phyloP scores from a whole-genome alignment of 306 rosid genomes.

The Lagenaria siceraria region DNA sequence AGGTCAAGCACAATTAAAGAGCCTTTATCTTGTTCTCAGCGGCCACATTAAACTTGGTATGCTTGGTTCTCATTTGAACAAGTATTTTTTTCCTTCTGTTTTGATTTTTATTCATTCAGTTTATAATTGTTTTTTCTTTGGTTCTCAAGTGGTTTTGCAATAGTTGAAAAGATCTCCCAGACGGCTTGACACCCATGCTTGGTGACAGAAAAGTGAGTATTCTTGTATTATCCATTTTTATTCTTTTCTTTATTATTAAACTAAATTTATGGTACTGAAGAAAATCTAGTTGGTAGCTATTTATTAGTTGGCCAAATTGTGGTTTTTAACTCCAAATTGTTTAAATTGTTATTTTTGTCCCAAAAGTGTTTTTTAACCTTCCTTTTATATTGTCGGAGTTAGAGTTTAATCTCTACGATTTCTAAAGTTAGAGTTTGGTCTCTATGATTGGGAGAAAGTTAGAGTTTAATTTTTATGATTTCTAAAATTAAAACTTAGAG shows the following conservation, averaged over 20 bases:
- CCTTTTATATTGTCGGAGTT: background rate
- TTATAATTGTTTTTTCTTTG: background rate
- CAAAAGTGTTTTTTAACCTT: no score
- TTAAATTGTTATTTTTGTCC: no score
- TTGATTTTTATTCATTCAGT: background rate
- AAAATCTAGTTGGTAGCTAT: background rate
- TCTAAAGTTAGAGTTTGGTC: no score
- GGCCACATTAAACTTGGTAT: slow-evolving; percentile 91
- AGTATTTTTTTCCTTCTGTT: background rate
- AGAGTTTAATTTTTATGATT: no score
- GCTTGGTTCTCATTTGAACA: slow-evolving; percentile 8
- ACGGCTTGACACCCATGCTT: slow-evolving; percentile 97
- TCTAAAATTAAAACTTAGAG: no score
- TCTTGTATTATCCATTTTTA: background rate
- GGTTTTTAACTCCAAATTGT: no score
- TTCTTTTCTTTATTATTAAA: background rate
- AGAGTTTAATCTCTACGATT: no score
- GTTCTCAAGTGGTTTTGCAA: slow-evolving; percentile 76
- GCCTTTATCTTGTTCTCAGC: slow-evolving; percentile 90
- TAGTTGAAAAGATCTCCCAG: slow-evolving; percentile 93
- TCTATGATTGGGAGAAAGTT: no score
- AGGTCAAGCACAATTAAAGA: slow-evolving; percentile 64
- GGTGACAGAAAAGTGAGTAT: slow-evolving; percentile 80
- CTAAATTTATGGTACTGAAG: background rate
- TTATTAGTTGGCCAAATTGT: background rate